Percentiles rank a stretch among this genome's conserved stretches.
Evolutionary conservation across 2,329 filamentous ascomycete species (phyloP).

Genomic region (Cordyceps militaris): DNA sequence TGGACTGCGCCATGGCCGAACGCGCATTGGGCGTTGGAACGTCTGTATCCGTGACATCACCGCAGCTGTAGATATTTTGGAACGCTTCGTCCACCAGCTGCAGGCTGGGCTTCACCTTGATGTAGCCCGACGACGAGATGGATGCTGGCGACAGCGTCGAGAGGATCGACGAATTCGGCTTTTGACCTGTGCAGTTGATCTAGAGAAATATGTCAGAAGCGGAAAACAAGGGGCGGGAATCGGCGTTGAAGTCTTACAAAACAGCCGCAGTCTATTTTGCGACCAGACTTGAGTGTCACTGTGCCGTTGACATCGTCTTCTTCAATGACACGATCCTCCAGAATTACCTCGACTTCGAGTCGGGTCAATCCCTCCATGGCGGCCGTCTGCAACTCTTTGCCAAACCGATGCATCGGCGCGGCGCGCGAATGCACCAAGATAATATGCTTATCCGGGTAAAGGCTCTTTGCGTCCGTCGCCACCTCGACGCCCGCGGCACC

Average conservation of each 20-base stretch:
- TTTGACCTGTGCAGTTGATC: conserved; percentile 52
- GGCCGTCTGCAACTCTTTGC: conserved; percentile 32
- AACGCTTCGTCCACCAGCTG: conserved; percentile 44
- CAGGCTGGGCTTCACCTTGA: conserved; percentile 48
- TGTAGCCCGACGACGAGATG: conserved; percentile 40
- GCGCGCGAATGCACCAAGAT: conserved; percentile 51
- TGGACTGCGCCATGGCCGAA: conserved; percentile 46
- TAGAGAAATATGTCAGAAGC: conserved; percentile 8
- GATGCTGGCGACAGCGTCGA: conserved; percentile 32
- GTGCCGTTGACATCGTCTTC: conserved; percentile 29
- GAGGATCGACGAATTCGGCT: conserved; percentile 46
- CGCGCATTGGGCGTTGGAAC: conserved; percentile 46
- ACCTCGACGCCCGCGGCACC: conserved; percentile 57
- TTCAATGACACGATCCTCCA: conserved; percentile 39
- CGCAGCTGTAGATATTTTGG: conserved; percentile 53
- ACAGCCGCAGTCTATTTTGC: conserved; percentile 40
- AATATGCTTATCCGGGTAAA: conserved; percentile 49
- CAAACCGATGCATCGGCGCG: conserved; percentile 46
- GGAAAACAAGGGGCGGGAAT: not conserved
- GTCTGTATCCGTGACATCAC: conserved; percentile 51
- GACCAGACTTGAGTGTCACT: conserved; percentile 39
- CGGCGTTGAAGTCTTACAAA: conserved; percentile 30
- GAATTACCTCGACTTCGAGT: conserved; percentile 43
- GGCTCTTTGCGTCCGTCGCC: conserved; percentile 50
- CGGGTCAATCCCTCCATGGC: conserved; percentile 35